These are phyloP conservation scores for Boletus sp. DNA, from an alignment of 768 basidiomycete genomes.

Conservation along the genomic window DNA sequence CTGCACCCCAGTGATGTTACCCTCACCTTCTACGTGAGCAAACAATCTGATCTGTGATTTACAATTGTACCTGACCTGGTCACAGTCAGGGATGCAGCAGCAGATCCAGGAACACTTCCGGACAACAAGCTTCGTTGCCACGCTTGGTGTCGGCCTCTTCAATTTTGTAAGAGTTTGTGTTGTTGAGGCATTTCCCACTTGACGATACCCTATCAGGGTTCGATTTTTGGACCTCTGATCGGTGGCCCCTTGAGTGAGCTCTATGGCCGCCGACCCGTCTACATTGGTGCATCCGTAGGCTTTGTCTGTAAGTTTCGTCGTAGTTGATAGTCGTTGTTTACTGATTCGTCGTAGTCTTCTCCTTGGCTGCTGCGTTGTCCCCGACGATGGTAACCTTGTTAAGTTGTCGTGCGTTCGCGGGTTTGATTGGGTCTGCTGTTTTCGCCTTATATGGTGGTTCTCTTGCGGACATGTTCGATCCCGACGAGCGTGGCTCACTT, in stretches of 20 bases:
- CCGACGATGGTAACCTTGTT: slow-evolving; percentile 17
- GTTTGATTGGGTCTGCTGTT: slow-evolving; percentile 20
- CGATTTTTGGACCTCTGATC: slow-evolving; percentile 20
- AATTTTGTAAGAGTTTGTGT: slow-evolving; percentile 12
- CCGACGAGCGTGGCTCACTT: slow-evolving; percentile 23
- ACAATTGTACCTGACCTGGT: neutral
- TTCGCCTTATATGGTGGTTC: slow-evolving; percentile 27
- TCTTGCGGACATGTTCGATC: slow-evolving; percentile 24
- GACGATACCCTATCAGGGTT: slow-evolving; percentile 13
- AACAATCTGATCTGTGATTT: neutral
- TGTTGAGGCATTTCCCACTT: neutral
- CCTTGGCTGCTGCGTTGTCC: slow-evolving; percentile 19
- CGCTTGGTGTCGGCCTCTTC: slow-evolving; percentile 23
- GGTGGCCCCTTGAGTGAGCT: slow-evolving; percentile 25
- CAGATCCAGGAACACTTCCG: slow-evolving; percentile 27
- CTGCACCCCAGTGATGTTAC: slow-evolving; percentile 19
- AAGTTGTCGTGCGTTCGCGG: slow-evolving; percentile 19
- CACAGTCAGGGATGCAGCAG: slow-evolving; percentile 26
- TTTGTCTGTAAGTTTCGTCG: slow-evolving; percentile 13
- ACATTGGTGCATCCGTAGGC: slow-evolving; percentile 20
- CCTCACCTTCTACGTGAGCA: slow-evolving; percentile 28
- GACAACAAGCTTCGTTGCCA: slow-evolving; percentile 11
- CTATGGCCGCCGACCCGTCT: slow-evolving; percentile 23
- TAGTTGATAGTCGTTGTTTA: neutral
- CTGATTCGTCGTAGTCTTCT: slow-evolving; percentile 17